Evolutionary conservation across 177 flowering plant species (phyloP).

Genomic region (Vitis hybrid): DNA sequence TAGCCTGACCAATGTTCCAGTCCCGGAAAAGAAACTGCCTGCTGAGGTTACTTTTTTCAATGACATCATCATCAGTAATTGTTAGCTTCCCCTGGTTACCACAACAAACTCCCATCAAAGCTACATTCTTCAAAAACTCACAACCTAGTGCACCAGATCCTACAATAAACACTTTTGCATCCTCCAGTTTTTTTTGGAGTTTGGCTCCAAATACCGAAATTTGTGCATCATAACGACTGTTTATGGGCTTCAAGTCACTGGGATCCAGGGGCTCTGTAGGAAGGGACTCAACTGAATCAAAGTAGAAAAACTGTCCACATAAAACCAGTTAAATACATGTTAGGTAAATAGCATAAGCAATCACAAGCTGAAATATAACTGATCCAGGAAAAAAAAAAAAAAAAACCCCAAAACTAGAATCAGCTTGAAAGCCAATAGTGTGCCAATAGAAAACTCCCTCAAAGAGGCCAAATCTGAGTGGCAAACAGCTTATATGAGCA

Average conservation of each 20-base stretch:
- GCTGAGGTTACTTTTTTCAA: slow-evolving; percentile 93
- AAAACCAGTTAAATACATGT: slow-evolving; percentile 3
- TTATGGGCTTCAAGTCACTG: slow-evolving; percentile 61
- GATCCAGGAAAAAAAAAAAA: neutral
- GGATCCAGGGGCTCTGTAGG: slow-evolving; percentile 72
- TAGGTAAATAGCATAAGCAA: neutral
- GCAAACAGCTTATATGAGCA: too few relatives aligned
- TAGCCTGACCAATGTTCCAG: slow-evolving; percentile 98
- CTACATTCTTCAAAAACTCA: slow-evolving; percentile 84
- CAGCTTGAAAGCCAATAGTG: too few relatives aligned
- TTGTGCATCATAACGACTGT: slow-evolving; percentile 90
- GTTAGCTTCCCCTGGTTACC: slow-evolving; percentile 66
- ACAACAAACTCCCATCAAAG: slow-evolving; percentile 87
- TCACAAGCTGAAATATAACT: neutral
- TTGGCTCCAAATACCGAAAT: slow-evolving; percentile 88
- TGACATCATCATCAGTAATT: slow-evolving; percentile 92
- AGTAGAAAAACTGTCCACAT: slow-evolving; percentile 78
- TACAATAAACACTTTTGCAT: slow-evolving; percentile 69
- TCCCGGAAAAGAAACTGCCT: slow-evolving; percentile 93
- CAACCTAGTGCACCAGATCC: slow-evolving; percentile 96
- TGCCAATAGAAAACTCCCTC: too few relatives aligned
- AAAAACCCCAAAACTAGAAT: neutral
- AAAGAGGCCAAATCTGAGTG: too few relatives aligned
- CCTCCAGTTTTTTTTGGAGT: slow-evolving; percentile 82
- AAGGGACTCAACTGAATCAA: slow-evolving; percentile 88